A percentile compares a stretch with the other conserved stretches of the same genome.
Conservation (phyloP, 1,139 yeast species). For the Wickerhamomyces sp. region DNA sequence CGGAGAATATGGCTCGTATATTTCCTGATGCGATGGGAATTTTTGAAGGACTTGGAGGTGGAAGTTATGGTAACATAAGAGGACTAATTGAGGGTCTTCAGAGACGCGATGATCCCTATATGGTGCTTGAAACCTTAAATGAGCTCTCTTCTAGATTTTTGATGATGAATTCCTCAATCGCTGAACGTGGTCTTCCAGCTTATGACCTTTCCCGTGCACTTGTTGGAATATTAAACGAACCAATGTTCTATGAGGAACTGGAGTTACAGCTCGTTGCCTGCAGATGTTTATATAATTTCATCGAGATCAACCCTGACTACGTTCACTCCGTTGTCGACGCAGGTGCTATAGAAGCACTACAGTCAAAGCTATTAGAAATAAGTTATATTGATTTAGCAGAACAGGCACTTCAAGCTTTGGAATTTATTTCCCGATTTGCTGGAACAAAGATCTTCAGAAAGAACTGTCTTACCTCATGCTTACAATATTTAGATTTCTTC, state of each 20-base stretch:
- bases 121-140: constrained; percentile 54
- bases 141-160: constrained; percentile 59
- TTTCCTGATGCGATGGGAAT: constrained; percentile 36
- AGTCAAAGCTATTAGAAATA: constrained; percentile 67
- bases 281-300: constrained; percentile 75
- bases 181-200: constrained; percentile 64
- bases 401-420: constrained; percentile 78
- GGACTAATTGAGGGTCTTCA: constrained; percentile 39
- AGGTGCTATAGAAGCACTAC: constrained; percentile 64
- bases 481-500: constrained; percentile 80
- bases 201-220: constrained; percentile 51
- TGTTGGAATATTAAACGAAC: constrained; percentile 56
- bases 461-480: constrained; percentile 63
- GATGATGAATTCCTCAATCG: constrained; percentile 63
- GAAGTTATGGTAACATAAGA: constrained; percentile 26
- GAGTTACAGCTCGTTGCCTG: constrained; percentile 83
- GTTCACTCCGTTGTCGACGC: constrained; percentile 61
- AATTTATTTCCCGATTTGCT: constrained; percentile 56
- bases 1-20: constrained; percentile 27
- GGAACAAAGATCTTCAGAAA: constrained; percentile 47
- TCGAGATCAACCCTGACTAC: constrained; percentile 72
- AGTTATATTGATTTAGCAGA: constrained; percentile 89
- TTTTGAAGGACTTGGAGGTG: constrained; percentile 32
- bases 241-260: constrained; percentile 56
- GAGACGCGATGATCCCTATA: constrained; percentile 36